Evolutionary conservation across 2,329 filamentous ascomycete genomes (phyloP), one percentile per base, ranked within the genome.

Genomic region (Penicillium sp.): DNA sequence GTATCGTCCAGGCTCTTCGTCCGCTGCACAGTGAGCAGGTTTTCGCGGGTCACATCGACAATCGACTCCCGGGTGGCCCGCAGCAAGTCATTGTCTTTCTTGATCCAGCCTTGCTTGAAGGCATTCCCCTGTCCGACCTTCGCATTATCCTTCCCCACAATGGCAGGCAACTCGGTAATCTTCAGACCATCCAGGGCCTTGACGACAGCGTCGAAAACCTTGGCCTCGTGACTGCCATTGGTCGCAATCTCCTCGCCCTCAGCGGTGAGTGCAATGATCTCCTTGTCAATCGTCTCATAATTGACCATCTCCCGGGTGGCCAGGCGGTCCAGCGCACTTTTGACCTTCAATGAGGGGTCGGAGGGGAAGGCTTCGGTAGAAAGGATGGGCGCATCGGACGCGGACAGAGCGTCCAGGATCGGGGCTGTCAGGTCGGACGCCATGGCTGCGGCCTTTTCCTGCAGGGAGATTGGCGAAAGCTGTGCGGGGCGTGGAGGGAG

Each of bases 91-190:
- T 78, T 77, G 58, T 84, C 81, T 68, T 86, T 87, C 70, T 84
- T 85, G 55, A 87, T 81, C 84, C 84, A 87, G 60, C 83, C 84
- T 64, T 80, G 78, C 73, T 83, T 95, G 79, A 97, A 96, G 27
- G 93, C 93, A 77, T 94, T 96, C 64, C 91, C 91, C 71, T 94
- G 89, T n/a, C 94, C 94, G 54, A 97, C 80, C 76, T 77, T 78
- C 50, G 76, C 75, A 43, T 71, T 74, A 23, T 77, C 75, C 63
- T 77, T 75, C 46, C 75, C 75, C 39, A 77, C 73, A 48, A 77
- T 66, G 46, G 72, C 72, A 26, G 78, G 76, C 50, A 92, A 78
- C 60, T 93, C 89, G 59, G 82, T 78, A 54, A 97, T 88, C 59
- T 89, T 88, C 72, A 97, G 80, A 18, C 91, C 92, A 67, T 93